Percentiles rank a stretch among this genome's conserved stretches.
phyloP scores from a whole-genome alignment of 2,329 filamentous ascomycete species.

The Emydomyces testavorans region DNA sequence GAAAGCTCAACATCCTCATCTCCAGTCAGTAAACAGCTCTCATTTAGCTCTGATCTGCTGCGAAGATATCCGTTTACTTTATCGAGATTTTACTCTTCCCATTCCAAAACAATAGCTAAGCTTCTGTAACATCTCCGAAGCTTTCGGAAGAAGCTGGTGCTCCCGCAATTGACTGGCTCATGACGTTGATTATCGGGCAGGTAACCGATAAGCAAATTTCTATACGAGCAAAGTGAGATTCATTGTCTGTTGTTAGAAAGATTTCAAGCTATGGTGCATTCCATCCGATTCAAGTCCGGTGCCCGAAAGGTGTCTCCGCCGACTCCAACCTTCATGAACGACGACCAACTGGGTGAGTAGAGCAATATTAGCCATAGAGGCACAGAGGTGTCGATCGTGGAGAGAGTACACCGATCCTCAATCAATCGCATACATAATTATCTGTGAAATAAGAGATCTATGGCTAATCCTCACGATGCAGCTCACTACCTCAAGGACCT shows the following conservation, averaged over 20 bases:
- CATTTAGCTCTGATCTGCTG: no score
- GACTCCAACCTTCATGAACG: slow-evolving; percentile 37
- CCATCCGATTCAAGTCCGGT: slow-evolving; percentile 27
- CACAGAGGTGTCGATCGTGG: not conserved
- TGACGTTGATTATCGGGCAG: no score
- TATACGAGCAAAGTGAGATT: slow-evolving; percentile 3
- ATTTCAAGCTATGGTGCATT: slow-evolving; percentile 28
- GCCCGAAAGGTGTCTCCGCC: slow-evolving; percentile 38
- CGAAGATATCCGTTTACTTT: no score
- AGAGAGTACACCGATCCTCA: no score
- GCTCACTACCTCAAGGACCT: slow-evolving; percentile 50
- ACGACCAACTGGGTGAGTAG: slow-evolving; percentile 37
- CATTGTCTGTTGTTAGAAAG: not conserved
- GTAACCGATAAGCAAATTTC: not conserved
- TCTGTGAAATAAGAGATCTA: slow-evolving; percentile 2
- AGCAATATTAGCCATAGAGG: not conserved
- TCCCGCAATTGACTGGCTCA: not conserved
- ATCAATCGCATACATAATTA: no score
- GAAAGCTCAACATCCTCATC: no score
- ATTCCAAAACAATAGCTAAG: no score
- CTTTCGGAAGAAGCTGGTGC: no score
- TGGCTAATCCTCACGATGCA: slow-evolving; percentile 24
- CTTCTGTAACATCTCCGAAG: no score
- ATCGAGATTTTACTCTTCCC: no score
- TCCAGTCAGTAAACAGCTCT: no score